Percentiles rank a stretch among this genome's conserved stretches.
Evolutionary conservation across 2,329 filamentous ascomycete species (phyloP).

Genomic region (Geosmithia putterillii): DNA sequence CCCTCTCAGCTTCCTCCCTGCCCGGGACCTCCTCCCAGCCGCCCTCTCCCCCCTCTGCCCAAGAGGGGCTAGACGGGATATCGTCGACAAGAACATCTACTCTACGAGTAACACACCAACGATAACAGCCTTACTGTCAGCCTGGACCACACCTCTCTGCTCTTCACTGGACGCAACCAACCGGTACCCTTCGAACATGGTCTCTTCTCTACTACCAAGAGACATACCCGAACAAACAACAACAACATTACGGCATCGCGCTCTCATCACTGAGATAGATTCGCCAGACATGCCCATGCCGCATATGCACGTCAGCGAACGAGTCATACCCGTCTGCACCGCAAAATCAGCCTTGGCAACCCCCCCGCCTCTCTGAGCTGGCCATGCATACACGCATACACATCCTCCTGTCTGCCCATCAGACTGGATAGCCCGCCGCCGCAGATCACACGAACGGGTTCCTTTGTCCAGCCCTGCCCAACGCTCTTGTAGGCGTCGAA

Average conservation of each 20-base stretch:
- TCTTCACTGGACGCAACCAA: too few relatives aligned
- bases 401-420: too few relatives aligned
- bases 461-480: too few relatives aligned
- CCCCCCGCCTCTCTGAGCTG: not conserved
- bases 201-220: too few relatives aligned
- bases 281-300: not conserved
- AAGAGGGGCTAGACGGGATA: constrained; percentile 38
- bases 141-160: too few relatives aligned
- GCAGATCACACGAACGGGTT: too few relatives aligned
- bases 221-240: too few relatives aligned
- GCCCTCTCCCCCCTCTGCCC: constrained; percentile 53
- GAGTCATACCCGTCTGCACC: not conserved
- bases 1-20: constrained; percentile 55
- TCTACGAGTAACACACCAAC: not conserved
- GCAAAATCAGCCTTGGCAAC: not conserved
- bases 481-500: not conserved
- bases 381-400: not conserved
- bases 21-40: constrained; percentile 52
- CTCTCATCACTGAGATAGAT: not conserved
- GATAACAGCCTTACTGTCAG: too few relatives aligned
- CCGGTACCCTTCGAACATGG: too few relatives aligned
- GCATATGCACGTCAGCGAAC: not conserved
- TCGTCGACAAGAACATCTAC: not conserved
- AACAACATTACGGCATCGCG: too few relatives aligned
- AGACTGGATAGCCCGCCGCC: too few relatives aligned